These are phyloP conservation scores for Coprinopsis strossmayeri DNA, from an alignment of 768 basidiomycete genomes.

Conservation along the genomic window DNA sequence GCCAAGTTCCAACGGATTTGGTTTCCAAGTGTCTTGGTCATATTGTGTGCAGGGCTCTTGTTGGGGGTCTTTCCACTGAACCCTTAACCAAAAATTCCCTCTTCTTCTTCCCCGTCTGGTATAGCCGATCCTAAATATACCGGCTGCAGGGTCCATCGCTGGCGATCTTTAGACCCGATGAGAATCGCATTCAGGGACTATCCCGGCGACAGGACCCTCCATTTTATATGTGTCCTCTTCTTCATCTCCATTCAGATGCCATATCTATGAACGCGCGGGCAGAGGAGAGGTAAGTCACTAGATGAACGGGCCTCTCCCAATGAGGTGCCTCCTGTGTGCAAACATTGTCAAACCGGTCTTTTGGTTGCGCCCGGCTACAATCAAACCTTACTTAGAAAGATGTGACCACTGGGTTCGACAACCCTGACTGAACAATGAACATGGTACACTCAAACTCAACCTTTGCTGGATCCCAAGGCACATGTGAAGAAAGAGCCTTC, in stretches of 20 bases:
- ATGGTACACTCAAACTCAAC: constrained; percentile 46
- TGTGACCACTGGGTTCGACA: constrained; percentile 36
- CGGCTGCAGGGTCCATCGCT: constrained; percentile 20
- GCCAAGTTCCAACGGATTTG: too few relatives aligned
- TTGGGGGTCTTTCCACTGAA: too few relatives aligned
- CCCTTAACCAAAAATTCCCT: neutral
- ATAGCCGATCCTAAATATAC: constrained; percentile 44
- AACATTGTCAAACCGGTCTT: constrained; percentile 69
- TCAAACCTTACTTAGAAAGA: constrained; percentile 76
- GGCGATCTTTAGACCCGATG: constrained; percentile 13
- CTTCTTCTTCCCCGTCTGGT: constrained; percentile 41
- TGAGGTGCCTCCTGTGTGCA: constrained; percentile 76
- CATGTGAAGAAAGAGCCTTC: constrained; percentile 75
- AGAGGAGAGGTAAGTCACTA: too few relatives aligned
- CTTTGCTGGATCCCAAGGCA: constrained; percentile 70
- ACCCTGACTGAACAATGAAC: constrained; percentile 1
- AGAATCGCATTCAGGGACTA: constrained; percentile 1
- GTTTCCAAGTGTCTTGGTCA: too few relatives aligned
- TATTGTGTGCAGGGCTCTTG: too few relatives aligned
- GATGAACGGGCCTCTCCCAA: constrained; percentile 50
- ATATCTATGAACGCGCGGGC: constrained; percentile 4
- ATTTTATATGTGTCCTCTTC: constrained; percentile 31
- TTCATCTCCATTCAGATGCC: constrained; percentile 17
- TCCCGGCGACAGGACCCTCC: constrained; percentile 8
- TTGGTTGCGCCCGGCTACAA: constrained; percentile 39